Percentiles rank a stretch among this genome's conserved stretches.
Conservation (phyloP, 805 yeast genomes). For the Jamesozyma lodderae region DNA sequence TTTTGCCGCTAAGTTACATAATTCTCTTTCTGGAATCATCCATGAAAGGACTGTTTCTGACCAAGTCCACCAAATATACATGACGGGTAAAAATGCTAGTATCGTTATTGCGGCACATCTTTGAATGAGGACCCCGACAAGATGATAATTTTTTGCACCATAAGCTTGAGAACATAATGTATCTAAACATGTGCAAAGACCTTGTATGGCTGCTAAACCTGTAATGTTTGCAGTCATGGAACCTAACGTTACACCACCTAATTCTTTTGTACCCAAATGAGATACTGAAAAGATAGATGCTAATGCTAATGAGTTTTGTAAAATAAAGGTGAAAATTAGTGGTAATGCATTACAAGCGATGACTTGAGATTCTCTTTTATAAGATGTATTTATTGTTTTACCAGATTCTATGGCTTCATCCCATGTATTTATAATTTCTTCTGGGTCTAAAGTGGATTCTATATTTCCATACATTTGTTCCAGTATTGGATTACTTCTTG, state of each 20-base stretch:
- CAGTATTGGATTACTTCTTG: constrained; percentile 2
- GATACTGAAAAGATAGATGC: constrained; percentile 76
- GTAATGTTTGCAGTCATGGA: constrained; percentile 73
- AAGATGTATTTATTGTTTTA: constrained; percentile 20
- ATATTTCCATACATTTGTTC: constrained; percentile 11
- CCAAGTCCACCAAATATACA: constrained; percentile 50
- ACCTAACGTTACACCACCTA: constrained; percentile 69
- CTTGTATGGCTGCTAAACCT: constrained; percentile 67
- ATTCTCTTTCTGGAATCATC: constrained; percentile 37
- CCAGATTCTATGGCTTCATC: constrained; percentile 27
- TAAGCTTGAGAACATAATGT: constrained; percentile 73
- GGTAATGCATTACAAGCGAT: constrained; percentile 46
- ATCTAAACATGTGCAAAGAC: constrained; percentile 69
- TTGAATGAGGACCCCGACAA: constrained; percentile 61
- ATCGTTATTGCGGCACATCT: constrained; percentile 59
- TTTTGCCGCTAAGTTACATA: constrained; percentile 45
- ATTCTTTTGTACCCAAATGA: constrained; percentile 56
- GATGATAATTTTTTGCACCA: constrained; percentile 54
- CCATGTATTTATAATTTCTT: constrained; percentile 24
- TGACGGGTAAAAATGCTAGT: constrained; percentile 44
- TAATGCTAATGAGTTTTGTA: constrained; percentile 65
- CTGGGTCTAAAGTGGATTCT: constrained; percentile 8
- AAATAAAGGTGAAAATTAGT: constrained; percentile 52
- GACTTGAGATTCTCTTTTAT: constrained; percentile 38
- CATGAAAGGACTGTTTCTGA: constrained; percentile 41